These are phyloP conservation scores for Daldinia loculata DNA, from an alignment of 495 filamentous ascomycete genomes.

Conservation along the genomic window DNA sequence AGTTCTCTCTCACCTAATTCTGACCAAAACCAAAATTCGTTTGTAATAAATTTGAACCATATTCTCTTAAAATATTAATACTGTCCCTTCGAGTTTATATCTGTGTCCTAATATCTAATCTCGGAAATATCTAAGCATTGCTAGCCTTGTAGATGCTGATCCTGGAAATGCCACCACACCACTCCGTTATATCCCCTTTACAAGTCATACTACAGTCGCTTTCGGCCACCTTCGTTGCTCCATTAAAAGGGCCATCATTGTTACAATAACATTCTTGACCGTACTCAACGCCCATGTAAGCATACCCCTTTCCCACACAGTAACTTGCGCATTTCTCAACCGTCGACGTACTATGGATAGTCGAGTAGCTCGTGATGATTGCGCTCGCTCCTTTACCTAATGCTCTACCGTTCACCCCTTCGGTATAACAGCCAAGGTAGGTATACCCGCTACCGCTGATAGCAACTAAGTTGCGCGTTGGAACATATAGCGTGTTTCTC, in stretches of 20 bases:
- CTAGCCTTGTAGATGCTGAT: conserved; percentile 33
- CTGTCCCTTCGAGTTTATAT: neutral
- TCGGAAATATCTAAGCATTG: neutral
- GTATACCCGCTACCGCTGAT: neutral
- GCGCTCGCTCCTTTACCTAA: conserved; percentile 17
- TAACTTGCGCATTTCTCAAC: conserved; percentile 47
- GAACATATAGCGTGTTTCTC: conserved; percentile 29
- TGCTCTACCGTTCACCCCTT: conserved; percentile 37
- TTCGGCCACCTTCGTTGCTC: conserved; percentile 25
- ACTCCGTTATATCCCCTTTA: conserved; percentile 36
- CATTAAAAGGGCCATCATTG: conserved; percentile 25
- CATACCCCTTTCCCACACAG: conserved; percentile 38
- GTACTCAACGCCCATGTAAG: conserved; percentile 48
- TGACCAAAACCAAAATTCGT: too few relatives aligned
- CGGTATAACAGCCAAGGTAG: conserved; percentile 34
- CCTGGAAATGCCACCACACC: conserved; percentile 42
- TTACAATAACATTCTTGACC: conserved; percentile 47
- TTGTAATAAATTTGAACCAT: neutral
- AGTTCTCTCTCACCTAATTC: too few relatives aligned
- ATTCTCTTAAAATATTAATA: neutral
- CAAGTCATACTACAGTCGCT: conserved; percentile 45
- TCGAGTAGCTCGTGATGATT: conserved; percentile 21
- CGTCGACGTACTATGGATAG: conserved; percentile 36
- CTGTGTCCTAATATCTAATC: neutral
- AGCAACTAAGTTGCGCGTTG: conserved; percentile 18